Percentiles rank a stretch among this genome's conserved stretches.
phyloP scores from a whole-genome alignment of 73 alveolate genomes.

The Stentor roeselii region DNA sequence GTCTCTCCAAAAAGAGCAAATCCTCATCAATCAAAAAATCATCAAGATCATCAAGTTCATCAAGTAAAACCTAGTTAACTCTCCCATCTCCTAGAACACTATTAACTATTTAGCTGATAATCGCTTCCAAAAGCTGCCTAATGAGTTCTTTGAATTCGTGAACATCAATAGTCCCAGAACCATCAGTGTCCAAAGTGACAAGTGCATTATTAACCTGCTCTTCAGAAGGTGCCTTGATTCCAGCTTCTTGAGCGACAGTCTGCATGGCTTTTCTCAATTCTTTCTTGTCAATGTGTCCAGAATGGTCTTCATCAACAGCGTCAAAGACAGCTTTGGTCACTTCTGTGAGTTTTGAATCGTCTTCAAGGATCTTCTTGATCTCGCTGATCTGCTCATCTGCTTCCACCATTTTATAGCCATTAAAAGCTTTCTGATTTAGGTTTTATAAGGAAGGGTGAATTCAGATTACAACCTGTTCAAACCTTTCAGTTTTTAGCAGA shows the following conservation, averaged over 20 bases:
- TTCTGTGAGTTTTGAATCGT: constrained; percentile 48
- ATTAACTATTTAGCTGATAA: no score
- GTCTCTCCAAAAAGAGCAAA: no score
- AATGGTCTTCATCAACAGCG: constrained; percentile 42
- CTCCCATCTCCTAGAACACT: no score
- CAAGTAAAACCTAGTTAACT: no score
- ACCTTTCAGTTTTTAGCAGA: no score
- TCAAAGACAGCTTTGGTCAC: constrained; percentile 46
- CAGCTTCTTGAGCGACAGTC: constrained; percentile 39
- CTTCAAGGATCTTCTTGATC: constrained; percentile 35
- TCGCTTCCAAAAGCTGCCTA: constrained; percentile 49
- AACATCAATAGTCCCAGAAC: constrained; percentile 46
- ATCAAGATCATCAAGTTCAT: no score
- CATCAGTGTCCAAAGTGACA: constrained; percentile 48
- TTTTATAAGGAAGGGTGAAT: no score
- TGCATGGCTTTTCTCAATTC: constrained; percentile 46
- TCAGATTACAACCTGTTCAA: no score
- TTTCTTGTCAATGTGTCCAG: constrained; percentile 39
- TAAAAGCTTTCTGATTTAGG: no score
- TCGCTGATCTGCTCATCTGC: no score
- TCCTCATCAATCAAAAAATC: no score
- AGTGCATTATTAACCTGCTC: constrained; percentile 45
- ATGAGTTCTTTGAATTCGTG: constrained; percentile 51
- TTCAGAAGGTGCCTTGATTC: constrained; percentile 44
- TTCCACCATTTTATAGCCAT: no score